Evolutionary conservation across 768 basidiomycete genomes (phyloP), one percentile per base, ranked within the genome.

Genomic region (Suillus fuscotomentosus): DNA sequence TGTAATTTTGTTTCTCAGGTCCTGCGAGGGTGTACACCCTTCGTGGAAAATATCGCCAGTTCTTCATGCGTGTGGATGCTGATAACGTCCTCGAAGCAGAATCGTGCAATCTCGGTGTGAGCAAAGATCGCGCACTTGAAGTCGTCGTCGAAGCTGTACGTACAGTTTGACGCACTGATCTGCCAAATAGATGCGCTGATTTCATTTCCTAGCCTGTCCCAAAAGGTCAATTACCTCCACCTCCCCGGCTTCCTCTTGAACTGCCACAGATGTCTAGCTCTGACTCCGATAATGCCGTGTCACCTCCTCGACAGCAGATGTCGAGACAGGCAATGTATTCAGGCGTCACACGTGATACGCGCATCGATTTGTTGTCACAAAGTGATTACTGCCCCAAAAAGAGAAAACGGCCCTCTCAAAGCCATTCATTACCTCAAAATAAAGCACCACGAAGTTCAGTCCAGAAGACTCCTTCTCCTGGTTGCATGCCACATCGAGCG

Each of bases 1-100:
- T 61, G 20, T 63, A 67, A 65, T 51, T 3, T 64, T 42, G 41
- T 62, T 39, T 15, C 53, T 60, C 42, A 89, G 89, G 89, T n/a
- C 85, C 86, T 13, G 89, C 89, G 34, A 86, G 83, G 70, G 86
- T 87, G 36, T 91, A 84, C 67, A 85, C 85, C 2, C 76, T 85
- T 72, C 84, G 90, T 34, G 89, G 89, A 38, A 84, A 83, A 75
- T 91, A 87, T 72, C 81, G 86, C 60, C 90, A 92, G 69, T 80
- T 86, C 60, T 86, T 92, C 69, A 79, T 91, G 70, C 84, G 88
- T 38, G 81, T 91, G 34, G 79, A 83, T 10, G 78, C 80, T 38
- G 80, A 84, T 20, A 76, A 86, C 68, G 76, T 74, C 34, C 80
- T 84, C 59, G 80, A 85, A 22, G 84, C 76, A 65, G 78, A 78